Base-by-base conservation (phyloP, 2,329 filamentous ascomycete species). In the Colletotrichum higginsianum region DNA sequence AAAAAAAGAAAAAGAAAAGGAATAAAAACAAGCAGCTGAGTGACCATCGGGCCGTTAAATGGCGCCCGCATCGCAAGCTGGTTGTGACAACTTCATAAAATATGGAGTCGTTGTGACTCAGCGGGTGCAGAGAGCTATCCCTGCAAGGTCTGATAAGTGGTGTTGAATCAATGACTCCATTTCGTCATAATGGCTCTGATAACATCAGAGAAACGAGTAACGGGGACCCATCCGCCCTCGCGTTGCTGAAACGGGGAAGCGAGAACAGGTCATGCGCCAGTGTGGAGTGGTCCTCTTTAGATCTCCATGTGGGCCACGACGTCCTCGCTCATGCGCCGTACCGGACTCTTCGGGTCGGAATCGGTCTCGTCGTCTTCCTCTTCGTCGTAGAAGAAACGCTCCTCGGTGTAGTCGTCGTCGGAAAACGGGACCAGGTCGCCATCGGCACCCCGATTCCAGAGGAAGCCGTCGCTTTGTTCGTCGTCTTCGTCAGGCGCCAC, bases 231-330 rank as follows among this genome's bases (percentile, higher is more conserved):
- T 47, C 44, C 23, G 42, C 61, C 58, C 44, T 61, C 67, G 26
- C 56, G 53, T 44, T 57, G 52, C 63, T 71, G 57, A 67, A 73
- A 73, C 61, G 67, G 67, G 44, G 62, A 55, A 63, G 53, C 38
- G 56, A 62, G 50, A 47, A 67, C 23, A 60, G 53, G 62, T 61
- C 62, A 63, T 60, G 72, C 49, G 64, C 53, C 57, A 64, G 65
- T 63, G 69, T 61, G 66, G 69, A 64, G 68, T 72, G 53, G 60
- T 49, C 63, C 66, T 61, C 60, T 74, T 80, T 86, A 90, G 75
- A 92, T 87, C 77, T 92, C 90, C 89, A 92, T 91, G 23, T 85
- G 84, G 4, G 86, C 85, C 40, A 88, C 89, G 57, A 92, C 85
- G 73, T 92, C 90, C 79, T 92, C 90, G 75, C 89, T 91, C 79